phyloP scores from a whole-genome alignment of 495 filamentous ascomycete genomes.

The Xeromyces bisporus region DNA sequence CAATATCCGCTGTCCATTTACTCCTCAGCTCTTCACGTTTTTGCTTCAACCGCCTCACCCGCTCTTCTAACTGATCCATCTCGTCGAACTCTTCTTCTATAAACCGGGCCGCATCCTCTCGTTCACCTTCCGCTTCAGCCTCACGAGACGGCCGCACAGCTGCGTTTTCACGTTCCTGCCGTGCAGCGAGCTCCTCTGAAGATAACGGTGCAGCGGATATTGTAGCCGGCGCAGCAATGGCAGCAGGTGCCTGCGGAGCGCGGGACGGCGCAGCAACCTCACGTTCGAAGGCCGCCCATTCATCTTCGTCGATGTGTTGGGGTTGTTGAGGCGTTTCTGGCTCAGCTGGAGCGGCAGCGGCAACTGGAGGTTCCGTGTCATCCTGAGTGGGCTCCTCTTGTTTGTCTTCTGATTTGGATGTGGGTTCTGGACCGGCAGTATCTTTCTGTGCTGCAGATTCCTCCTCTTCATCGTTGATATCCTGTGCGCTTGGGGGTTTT shows the following conservation, averaged over 20 bases:
- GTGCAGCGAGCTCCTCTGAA: constrained; percentile 54
- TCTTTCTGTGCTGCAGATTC: constrained; percentile 13
- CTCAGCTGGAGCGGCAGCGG: constrained; percentile 6
- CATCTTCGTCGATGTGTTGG: constrained; percentile 50
- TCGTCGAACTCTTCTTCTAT: constrained; percentile 84
- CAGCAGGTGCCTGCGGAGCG: constrained; percentile 16
- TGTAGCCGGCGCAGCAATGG: constrained; percentile 23
- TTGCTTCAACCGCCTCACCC: constrained; percentile 61
- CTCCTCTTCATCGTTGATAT: constrained; percentile 10
- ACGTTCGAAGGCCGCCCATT: constrained; percentile 84
- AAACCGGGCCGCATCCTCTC: constrained; percentile 65
- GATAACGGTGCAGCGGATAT: constrained; percentile 56
- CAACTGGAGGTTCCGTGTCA: constrained; percentile 4
- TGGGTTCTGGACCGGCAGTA: constrained; percentile 12
- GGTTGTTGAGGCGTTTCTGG: constrained; percentile 8
- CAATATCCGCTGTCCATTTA: constrained; percentile 19
- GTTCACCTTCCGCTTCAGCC: constrained; percentile 58
- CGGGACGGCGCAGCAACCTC: constrained; percentile 49
- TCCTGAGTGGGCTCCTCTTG: constrained; percentile 5
- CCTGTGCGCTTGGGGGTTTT: constrained; percentile 11
- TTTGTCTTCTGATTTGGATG: constrained; percentile 5
- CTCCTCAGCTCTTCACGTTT: constrained; percentile 42
- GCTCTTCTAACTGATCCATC: constrained; percentile 78
- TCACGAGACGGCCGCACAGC: constrained; percentile 28
- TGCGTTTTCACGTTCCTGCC: constrained; percentile 40